Base-by-base conservation (phyloP, 345 rosid species). In the Lumnitzera racemosa region DNA sequence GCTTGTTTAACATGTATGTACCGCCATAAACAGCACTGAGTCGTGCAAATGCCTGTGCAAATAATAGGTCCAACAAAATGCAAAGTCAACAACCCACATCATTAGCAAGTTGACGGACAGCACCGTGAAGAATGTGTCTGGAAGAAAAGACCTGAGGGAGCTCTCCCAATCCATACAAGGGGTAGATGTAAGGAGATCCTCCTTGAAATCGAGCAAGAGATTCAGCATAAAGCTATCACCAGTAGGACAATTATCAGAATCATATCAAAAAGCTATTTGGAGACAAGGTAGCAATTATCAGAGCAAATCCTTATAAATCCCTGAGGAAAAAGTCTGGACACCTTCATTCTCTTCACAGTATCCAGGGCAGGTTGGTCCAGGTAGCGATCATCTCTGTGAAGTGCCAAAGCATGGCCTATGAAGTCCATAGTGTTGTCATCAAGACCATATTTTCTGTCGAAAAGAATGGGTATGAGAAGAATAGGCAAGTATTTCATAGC, bases 21-120 rank as follows among this genome's bases (percentile, higher is more conserved):
- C 97, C 99, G 70, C 99, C 99, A 78, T 86, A 88, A 55, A 90
- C 97, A 70, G 97, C 96, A 75, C 96, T 90, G 73, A 90, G 99
- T 47, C 97, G 82, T 68, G 99, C 97, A 81, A 94, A 94, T 66
- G 90, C 99, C 96, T 94, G 67, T 49, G 47, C 61, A 57, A 51
- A 46, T 15, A 60, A 61, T 41, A 41, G 24, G 66, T 58, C 0
- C 51, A 48, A 62, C n/a, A 46, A 17, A 49, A 13, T 16, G 15
- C 25, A 56, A 55, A 51, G 13, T 1, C 2, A 65, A 47, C 9
- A 14, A 47, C 24, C 49, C 15, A 23, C 56, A 20, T 54, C 53
- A 57, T 17, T 14, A 53, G 5, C 47, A 49, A 51, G 25, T 49
- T 41, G 31, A 15, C 29, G 47, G 20, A n/a, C 12, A 31, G 47